Evolutionary conservation across 2,329 filamentous ascomycete species (phyloP), one percentile per base, ranked within the genome.

Genomic region (Triangularia verruculosa): DNA sequence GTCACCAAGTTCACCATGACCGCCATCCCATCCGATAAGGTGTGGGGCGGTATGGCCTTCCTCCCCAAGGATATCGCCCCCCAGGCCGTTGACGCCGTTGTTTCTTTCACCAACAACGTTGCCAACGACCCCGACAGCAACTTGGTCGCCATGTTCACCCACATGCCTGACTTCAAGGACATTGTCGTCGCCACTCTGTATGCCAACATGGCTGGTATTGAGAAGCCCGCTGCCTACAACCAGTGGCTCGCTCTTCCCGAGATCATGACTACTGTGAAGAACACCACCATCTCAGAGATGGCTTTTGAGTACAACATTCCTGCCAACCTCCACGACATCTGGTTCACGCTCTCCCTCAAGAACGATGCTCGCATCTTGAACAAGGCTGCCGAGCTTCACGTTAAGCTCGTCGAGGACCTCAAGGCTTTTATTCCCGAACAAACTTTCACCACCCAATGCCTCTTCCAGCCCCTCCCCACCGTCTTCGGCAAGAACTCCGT

Each of bases 261-360:
- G 47, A 63, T 68, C 28, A 53, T 66, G n/a, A 67, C 65, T 60
- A 66, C 63, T 1, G 20, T 64, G 28, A 68, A 69, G 64, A 67
- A 67, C 58, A 69, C 64, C 11, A 62, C 63, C 43, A 39, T 70
- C 8, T 55, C 52, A 2, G 67, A 71, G 28, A 67, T 68, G 61
- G 66, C 66, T 2, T 63, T 66, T 13, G 66, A 67, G 52, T 68
- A 70, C 61, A 68, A 64, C 43, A 64, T 66, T 20, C 64, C 66
- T 1, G 30, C 54, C 7, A 24, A 57, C 17, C n/a, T 65, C 28
- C 55, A 69, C 47, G 74, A 75, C 53, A 70, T 71, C 1, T 79
- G 77, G 77, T 77, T 75, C 66, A 76, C 76, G 0, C 61, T 71
- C 8, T 68, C 73, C 28, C 74, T 78, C 65, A 74, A 76, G 58